phyloP scores from a whole-genome alignment of 192 early-diverging fungal genomes.

The Ambispora gerdemannii region DNA sequence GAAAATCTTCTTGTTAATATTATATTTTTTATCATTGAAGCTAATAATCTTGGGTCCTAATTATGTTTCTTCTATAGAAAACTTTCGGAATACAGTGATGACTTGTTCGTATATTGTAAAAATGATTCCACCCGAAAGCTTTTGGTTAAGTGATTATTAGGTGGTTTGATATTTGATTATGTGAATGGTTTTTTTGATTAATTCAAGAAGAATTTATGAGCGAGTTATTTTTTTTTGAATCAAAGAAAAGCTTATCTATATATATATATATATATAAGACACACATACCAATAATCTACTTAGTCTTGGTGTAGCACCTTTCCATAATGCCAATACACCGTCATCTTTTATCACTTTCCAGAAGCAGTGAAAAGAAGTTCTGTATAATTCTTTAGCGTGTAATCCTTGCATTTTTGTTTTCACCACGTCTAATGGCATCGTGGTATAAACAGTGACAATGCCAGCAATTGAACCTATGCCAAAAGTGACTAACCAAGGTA shows the following conservation, averaged over 20 bases:
- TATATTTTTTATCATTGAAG: too few species aligned
- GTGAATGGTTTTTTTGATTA: too few species aligned
- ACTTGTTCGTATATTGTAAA: conserved; percentile 82
- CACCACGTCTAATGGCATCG: conserved; percentile 96
- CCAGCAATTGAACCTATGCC: conserved; percentile 82
- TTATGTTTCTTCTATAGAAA: conserved; percentile 2
- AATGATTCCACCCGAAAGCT: conserved; percentile 84
- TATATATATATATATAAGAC: not conserved
- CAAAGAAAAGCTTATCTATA: conserved; percentile 2
- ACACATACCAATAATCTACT: conserved; percentile 74
- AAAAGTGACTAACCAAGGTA: conserved; percentile 62
- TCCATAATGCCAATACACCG: conserved; percentile 87
- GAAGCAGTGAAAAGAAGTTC: conserved; percentile 69
- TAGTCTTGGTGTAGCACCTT: conserved; percentile 88
- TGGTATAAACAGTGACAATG: conserved; percentile 90
- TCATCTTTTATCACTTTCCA: conserved; percentile 69
- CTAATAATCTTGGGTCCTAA: too few species aligned
- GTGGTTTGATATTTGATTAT: too few species aligned
- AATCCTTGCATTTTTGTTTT: conserved; percentile 96
- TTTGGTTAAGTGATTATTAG: conserved; percentile 18
- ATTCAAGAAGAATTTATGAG: too few species aligned
- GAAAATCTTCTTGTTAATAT: too few species aligned
- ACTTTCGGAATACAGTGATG: conserved; percentile 28
- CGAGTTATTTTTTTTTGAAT: too few species aligned
- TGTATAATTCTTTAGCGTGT: conserved; percentile 65